Conservation (phyloP, 2,329 filamentous ascomycete genomes). For the Tolypocladium inflatum region DNA sequence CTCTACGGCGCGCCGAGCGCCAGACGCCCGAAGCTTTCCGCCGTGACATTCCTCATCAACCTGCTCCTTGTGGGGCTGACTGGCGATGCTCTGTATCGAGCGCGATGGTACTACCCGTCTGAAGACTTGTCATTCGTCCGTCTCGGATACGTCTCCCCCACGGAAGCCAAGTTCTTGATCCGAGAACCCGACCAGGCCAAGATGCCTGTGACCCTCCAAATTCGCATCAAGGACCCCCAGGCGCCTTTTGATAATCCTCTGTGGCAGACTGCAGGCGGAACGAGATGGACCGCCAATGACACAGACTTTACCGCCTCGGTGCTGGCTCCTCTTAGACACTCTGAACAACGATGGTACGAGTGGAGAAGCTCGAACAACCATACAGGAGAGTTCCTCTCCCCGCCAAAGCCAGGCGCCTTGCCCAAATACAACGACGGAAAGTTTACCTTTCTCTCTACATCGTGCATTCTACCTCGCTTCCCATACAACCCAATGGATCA, state of each 20-base stretch:
- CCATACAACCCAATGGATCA: slow-evolving; percentile 83
- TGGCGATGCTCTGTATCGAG: slow-evolving; percentile 69
- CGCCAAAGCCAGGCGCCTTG: slow-evolving; percentile 59
- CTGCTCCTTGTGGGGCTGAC: slow-evolving; percentile 56
- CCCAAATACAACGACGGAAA: slow-evolving; percentile 52
- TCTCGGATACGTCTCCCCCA: slow-evolving; percentile 76
- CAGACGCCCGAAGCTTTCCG: slow-evolving; percentile 55
- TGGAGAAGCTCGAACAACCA: slow-evolving; percentile 84
- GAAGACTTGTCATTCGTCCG: slow-evolving; percentile 77
- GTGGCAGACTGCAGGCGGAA: slow-evolving; percentile 59
- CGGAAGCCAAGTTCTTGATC: slow-evolving; percentile 70
- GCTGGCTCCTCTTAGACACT: slow-evolving; percentile 51
- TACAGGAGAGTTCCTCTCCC: slow-evolving; percentile 69
- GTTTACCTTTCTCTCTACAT: slow-evolving; percentile 87
- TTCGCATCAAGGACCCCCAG: slow-evolving; percentile 43
- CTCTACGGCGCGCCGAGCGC: slow-evolving; percentile 69
- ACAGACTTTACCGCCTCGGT: slow-evolving; percentile 77
- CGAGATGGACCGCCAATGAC: slow-evolving; percentile 58
- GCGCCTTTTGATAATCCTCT: slow-evolving; percentile 43
- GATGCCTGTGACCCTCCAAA: slow-evolving; percentile 67
- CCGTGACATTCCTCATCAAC: slow-evolving; percentile 65
- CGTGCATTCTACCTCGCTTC: slow-evolving; percentile 84
- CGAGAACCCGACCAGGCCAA: slow-evolving; percentile 70
- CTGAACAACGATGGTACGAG: slow-evolving; percentile 66
- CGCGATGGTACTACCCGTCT: slow-evolving; percentile 57